These are phyloP conservation scores for Plantago coronopus DNA, from an alignment of 305 asterid species.

Conservation along the genomic window DNA sequence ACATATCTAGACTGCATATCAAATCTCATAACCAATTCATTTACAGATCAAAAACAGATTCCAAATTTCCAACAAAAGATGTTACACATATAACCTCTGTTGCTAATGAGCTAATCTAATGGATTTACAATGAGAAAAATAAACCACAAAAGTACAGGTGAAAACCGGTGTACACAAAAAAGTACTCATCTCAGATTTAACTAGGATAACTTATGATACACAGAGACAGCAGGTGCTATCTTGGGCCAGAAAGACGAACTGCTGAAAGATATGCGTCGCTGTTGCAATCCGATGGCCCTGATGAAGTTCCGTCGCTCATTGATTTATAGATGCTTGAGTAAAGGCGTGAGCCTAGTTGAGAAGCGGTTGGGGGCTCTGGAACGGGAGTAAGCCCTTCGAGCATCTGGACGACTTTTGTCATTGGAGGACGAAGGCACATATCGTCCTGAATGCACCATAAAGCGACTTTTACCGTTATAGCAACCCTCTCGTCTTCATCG, in stretches of 20 bases:
- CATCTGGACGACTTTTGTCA: slow-evolving; percentile 90
- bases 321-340: slow-evolving; percentile 56
- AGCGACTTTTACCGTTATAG: slow-evolving; percentile 60
- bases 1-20: neutral
- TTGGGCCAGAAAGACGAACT: slow-evolving; percentile 81
- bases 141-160: neutral
- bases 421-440: slow-evolving; percentile 73
- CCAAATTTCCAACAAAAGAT: slow-evolving; percentile 13
- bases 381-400: slow-evolving; percentile 76
- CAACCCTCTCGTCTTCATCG: slow-evolving; percentile 64
- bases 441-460: slow-evolving; percentile 97
- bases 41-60: slow-evolving; percentile 24
- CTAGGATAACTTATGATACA: neutral
- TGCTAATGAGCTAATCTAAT: slow-evolving; percentile 8
- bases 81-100: slow-evolving; percentile 21
- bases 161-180: slow-evolving; percentile 6
- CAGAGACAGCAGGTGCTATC: slow-evolving; percentile 37
- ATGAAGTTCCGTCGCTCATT: slow-evolving; percentile 60
- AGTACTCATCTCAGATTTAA: slow-evolving; percentile 13
- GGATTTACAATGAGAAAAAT: slow-evolving; percentile 23
- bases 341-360: slow-evolving; percentile 52
- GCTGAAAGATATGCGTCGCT: slow-evolving; percentile 74
- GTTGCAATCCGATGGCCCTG: slow-evolving; percentile 76
- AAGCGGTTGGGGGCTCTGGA: slow-evolving; percentile 61
- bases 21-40: neutral